Evolutionary conservation across 1,284 basidiomycete species (phyloP).

Genomic region (Rhodotorula sp.): DNA sequence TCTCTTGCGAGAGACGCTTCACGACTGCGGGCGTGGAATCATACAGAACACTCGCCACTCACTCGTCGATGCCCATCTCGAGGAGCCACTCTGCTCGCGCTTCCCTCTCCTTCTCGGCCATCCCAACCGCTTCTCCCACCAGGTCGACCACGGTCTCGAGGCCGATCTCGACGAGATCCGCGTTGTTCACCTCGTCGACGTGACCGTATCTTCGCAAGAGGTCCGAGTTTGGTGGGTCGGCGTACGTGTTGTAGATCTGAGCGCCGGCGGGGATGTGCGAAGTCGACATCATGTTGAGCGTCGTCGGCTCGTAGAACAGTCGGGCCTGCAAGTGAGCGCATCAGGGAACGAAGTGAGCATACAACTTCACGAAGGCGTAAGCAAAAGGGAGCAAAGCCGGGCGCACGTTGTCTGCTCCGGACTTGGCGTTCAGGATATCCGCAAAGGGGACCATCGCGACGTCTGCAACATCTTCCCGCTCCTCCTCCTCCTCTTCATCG

Average conservation of each 20-base stretch:
- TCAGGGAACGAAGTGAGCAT: neutral
- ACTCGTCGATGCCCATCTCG: slow-evolving; percentile 87
- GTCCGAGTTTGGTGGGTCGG: slow-evolving; percentile 90
- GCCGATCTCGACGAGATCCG: slow-evolving; percentile 79
- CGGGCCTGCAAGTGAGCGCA: slow-evolving; percentile 61
- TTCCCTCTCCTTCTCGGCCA: slow-evolving; percentile 47
- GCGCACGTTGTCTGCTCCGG: slow-evolving; percentile 77
- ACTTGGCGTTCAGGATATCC: slow-evolving; percentile 75
- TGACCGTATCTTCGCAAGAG: slow-evolving; percentile 91
- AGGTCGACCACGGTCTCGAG: slow-evolving; percentile 70
- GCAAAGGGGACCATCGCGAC: slow-evolving; percentile 96
- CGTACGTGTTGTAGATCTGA: slow-evolving; percentile 94
- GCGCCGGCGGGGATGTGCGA: slow-evolving; percentile 71
- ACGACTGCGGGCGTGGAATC: neutral
- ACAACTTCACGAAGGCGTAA: no score
- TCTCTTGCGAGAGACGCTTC: neutral
- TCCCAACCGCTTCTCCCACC: slow-evolving; percentile 47
- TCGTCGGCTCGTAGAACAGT: slow-evolving; percentile 71
- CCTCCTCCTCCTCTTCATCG: slow-evolving; percentile 57
- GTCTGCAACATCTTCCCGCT: slow-evolving; percentile 59
- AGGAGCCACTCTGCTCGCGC: slow-evolving; percentile 86
- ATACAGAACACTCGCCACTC: slow-evolving; percentile 48
- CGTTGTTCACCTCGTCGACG: slow-evolving; percentile 84
- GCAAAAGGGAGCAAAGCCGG: neutral
- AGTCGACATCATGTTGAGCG: slow-evolving; percentile 78